A percentile compares a stretch with the other conserved stretches of the same genome.
phyloP scores from a whole-genome alignment of 208 protist genomes.

The Leishmania arabica region DNA sequence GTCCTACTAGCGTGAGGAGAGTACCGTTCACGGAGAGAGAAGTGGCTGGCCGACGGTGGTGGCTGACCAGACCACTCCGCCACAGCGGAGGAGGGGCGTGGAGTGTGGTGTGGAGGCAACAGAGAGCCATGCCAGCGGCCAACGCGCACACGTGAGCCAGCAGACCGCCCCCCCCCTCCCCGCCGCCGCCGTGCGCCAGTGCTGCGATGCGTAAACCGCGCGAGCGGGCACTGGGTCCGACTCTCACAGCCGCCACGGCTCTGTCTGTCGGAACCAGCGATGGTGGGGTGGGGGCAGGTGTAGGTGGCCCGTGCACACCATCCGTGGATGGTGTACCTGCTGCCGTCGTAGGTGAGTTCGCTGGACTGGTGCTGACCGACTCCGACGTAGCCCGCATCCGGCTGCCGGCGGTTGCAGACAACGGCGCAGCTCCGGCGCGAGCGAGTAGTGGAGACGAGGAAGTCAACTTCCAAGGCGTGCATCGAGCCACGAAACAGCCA shows the following conservation, averaged over 20 bases:
- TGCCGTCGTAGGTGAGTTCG: not conserved
- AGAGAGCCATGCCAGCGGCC: too few species aligned
- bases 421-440: not conserved
- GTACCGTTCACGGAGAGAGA: not conserved
- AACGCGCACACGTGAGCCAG: too few species aligned
- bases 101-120: not conserved
- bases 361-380: not conserved
- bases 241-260: conserved; percentile 5
- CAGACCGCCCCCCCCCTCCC: too few species aligned
- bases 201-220: not conserved
- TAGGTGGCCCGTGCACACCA: not conserved
- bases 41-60: not conserved
- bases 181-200: not conserved
- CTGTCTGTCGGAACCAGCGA: not conserved
- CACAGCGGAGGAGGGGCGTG: not conserved
- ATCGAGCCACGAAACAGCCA: not conserved
- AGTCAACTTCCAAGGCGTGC: not conserved
- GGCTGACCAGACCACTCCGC: not conserved
- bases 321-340: not conserved
- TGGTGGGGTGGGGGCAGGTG: not conserved
- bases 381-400: not conserved
- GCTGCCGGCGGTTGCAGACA: not conserved
- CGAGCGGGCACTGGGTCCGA: not conserved
- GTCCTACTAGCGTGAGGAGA: too few species aligned
- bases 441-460: not conserved